Conservation (phyloP, 345 rosid species). For the Erodium maritimum region DNA sequence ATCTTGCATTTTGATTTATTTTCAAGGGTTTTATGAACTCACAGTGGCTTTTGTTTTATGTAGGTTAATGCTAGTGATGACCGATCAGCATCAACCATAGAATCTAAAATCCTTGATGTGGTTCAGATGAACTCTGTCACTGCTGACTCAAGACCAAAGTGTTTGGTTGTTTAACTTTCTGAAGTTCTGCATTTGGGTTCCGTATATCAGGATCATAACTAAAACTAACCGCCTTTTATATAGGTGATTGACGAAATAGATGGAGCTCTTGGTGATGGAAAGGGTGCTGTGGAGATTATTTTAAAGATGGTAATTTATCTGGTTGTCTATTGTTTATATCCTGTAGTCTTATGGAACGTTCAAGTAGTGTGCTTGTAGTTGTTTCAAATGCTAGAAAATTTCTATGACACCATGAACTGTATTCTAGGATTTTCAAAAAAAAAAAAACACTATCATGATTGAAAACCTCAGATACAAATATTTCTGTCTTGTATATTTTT, state of each 20-base stretch:
- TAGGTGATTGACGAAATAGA: constrained; percentile 99
- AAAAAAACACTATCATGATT: background rate
- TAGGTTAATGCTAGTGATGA: constrained; percentile 98
- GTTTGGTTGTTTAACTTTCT: constrained; percentile 43
- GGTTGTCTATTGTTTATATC: constrained; percentile 6
- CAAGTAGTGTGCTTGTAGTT: constrained; percentile 1
- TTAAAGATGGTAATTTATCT: constrained; percentile 64
- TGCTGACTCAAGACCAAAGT: constrained; percentile 81
- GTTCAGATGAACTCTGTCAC: constrained; percentile 96
- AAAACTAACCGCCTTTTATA: constrained; percentile 13
- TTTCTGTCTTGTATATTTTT: background rate
- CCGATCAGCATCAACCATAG: constrained; percentile 71
- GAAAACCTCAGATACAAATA: background rate
- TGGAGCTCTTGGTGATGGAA: constrained; percentile 95
- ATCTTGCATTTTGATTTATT: background rate
- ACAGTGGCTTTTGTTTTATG: constrained; percentile 14
- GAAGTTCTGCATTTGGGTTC: constrained; percentile 5
- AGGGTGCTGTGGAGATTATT: constrained; percentile 93
- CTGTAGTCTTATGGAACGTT: constrained; percentile 6
- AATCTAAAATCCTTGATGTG: constrained; percentile 86
- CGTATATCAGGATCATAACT: constrained; percentile 2
- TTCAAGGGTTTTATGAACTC: constrained; percentile 1
- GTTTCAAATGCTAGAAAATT: background rate
- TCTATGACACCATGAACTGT: background rate
- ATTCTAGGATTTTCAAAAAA: background rate